These are phyloP conservation scores for Pseudocercospora pini-densiflorae DNA, from an alignment of 2,329 filamentous ascomycete genomes.

Conservation along the genomic window DNA sequence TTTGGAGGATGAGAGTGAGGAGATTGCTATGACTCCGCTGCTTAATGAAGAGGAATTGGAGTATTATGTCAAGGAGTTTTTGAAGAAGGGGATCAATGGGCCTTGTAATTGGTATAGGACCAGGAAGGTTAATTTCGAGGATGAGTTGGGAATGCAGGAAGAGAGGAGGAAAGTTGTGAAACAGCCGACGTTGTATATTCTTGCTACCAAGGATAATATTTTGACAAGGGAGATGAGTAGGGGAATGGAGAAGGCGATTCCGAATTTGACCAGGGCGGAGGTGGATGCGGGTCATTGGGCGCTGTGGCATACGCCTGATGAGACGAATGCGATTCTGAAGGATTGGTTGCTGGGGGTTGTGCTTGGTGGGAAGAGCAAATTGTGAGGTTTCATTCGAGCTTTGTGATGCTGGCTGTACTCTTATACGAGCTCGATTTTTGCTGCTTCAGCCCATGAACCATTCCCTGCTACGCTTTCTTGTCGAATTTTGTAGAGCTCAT, in stretches of 20 bases:
- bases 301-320: conserved; percentile 71
- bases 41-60: conserved; percentile 73
- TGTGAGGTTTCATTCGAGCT: conserved; percentile 38
- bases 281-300: conserved; percentile 82
- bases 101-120: conserved; percentile 75
- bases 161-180: conserved; percentile 26
- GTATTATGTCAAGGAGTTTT: conserved; percentile 75
- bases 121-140: conserved; percentile 71
- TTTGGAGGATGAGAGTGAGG: conserved; percentile 31
- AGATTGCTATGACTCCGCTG: conserved; percentile 61
- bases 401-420: neutral
- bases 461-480: conserved; percentile 55
- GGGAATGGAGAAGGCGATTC: conserved; percentile 72
- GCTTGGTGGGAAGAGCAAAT: conserved; percentile 50
- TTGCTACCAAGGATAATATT: conserved; percentile 71
- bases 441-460: conserved; percentile 57
- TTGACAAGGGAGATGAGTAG: conserved; percentile 72
- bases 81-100: conserved; percentile 73
- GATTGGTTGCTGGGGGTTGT: conserved; percentile 68
- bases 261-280: conserved; percentile 66
- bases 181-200: conserved; percentile 72
- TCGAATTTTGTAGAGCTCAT: conserved; percentile 63
- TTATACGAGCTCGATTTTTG: conserved; percentile 52
- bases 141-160: conserved; percentile 60
- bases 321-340: conserved; percentile 71